phyloP scores from a whole-genome alignment of 2,329 filamentous ascomycete genomes.

The Epichloe brachyelytri region DNA sequence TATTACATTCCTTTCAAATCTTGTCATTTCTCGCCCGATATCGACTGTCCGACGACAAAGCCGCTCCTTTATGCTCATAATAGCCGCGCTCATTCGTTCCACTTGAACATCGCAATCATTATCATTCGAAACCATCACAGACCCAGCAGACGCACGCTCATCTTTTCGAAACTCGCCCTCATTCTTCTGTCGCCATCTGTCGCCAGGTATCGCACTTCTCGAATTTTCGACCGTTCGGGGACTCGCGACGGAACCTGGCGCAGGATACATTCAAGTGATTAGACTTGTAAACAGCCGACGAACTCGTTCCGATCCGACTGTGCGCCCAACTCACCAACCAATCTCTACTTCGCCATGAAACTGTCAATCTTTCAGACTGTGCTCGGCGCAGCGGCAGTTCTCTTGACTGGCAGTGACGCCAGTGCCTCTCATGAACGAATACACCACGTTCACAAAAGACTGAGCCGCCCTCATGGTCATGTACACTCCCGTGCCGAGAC shows the following conservation, averaged over 20 bases:
- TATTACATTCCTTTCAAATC: not conserved
- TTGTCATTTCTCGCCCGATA: not conserved
- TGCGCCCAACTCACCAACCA: not conserved
- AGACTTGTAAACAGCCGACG: not conserved
- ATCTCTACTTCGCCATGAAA: slow-evolving; percentile 32
- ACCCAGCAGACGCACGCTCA: not conserved
- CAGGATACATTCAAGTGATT: not conserved
- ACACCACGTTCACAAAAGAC: slow-evolving; percentile 26
- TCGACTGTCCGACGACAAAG: not conserved
- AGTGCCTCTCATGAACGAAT: slow-evolving; percentile 20
- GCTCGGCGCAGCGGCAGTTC: slow-evolving; percentile 35
- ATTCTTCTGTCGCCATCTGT: not conserved
- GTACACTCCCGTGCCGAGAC: slow-evolving; percentile 9
- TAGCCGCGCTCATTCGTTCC: not conserved
- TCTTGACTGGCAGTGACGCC: slow-evolving; percentile 24
- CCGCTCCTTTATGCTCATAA: not conserved
- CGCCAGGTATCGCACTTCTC: not conserved
- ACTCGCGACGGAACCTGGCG: not conserved
- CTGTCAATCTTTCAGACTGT: slow-evolving; percentile 35
- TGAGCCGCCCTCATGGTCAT: slow-evolving; percentile 16
- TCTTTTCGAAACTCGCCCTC: not conserved
- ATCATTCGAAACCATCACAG: not conserved
- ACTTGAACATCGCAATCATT: not conserved
- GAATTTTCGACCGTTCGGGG: not conserved
- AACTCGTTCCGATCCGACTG: not conserved